These are phyloP conservation scores for Populus trichocarpa DNA, from an alignment of 441 rosid species.

Conservation along the genomic window DNA sequence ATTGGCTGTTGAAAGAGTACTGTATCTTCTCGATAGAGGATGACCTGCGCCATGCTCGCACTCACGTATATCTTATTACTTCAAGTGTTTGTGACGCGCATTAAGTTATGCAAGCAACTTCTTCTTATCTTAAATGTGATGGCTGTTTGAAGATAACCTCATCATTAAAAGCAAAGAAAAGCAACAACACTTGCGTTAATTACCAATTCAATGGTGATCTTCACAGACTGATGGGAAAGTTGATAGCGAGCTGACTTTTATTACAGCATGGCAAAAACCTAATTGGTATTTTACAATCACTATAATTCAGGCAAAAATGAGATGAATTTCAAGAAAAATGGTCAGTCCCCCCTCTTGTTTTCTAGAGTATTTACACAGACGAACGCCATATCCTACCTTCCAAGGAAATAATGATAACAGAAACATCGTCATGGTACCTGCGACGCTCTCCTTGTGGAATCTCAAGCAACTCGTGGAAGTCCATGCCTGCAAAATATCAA, in stretches of 20 bases:
- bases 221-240: background rate
- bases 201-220: background rate
- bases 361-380: slow-evolving; percentile 55
- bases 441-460: slow-evolving; percentile 96
- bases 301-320: slow-evolving; percentile 4
- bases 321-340: background rate
- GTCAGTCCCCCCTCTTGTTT: too few relatives aligned
- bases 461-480: slow-evolving; percentile 84
- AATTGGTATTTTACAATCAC: background rate
- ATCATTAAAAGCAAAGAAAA: too few relatives aligned
- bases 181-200: too few relatives aligned
- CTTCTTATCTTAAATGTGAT: background rate
- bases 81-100: too few relatives aligned
- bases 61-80: too few relatives aligned
- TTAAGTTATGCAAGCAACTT: too few relatives aligned
- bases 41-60: background rate
- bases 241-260: background rate
- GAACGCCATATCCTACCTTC: slow-evolving; percentile 99
- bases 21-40: background rate
- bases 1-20: background rate
- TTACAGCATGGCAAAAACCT: background rate
- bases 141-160: background rate
- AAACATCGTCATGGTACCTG: slow-evolving; percentile 90
- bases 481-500: slow-evolving; percentile 57
- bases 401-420: slow-evolving; percentile 85